These are phyloP conservation scores for Madurella mycetomatis DNA, from an alignment of 2,329 filamentous ascomycete genomes.

Conservation along the genomic window DNA sequence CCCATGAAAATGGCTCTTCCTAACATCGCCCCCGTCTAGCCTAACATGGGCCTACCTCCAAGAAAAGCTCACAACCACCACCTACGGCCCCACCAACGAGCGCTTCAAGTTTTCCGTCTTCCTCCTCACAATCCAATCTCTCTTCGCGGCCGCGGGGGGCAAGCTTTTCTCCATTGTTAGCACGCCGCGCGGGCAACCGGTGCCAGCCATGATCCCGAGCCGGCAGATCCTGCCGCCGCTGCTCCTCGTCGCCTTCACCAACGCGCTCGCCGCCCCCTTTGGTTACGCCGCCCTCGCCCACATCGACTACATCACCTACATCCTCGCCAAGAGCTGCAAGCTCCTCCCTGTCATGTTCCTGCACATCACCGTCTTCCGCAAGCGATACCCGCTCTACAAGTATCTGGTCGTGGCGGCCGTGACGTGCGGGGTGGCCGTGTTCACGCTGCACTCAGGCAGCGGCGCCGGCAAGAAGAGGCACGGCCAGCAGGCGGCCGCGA, in stretches of 20 bases:
- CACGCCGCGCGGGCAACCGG: conserved; percentile 47
- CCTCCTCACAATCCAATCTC: conserved; percentile 91
- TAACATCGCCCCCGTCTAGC: conserved; percentile 42
- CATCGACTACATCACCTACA: conserved; percentile 97
- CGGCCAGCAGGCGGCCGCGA: conserved; percentile 19
- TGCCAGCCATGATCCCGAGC: conserved; percentile 71
- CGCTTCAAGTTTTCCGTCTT: conserved; percentile 92
- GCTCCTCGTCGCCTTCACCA: conserved; percentile 79
- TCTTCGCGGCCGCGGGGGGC: conserved; percentile 79
- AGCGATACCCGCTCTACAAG: conserved; percentile 89
- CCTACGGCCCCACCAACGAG: conserved; percentile 62
- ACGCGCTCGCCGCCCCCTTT: conserved; percentile 87
- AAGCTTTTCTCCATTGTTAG: conserved; percentile 71
- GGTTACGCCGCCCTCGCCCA: conserved; percentile 89
- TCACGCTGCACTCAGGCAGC: conserved; percentile 77
- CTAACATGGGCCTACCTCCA: conserved; percentile 95
- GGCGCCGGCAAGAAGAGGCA: conserved; percentile 50
- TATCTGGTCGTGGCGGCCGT: conserved; percentile 90
- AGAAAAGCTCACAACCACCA: conserved; percentile 93
- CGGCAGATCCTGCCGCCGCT: conserved; percentile 70
- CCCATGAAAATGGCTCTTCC: not conserved
- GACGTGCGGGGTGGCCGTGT: conserved; percentile 87
- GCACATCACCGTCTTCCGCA: conserved; percentile 86
- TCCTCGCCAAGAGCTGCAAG: conserved; percentile 97
- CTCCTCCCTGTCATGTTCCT: conserved; percentile 97